Evolutionary conservation across 768 basidiomycete species (phyloP).

Genomic region (Lentinus brumalis): DNA sequence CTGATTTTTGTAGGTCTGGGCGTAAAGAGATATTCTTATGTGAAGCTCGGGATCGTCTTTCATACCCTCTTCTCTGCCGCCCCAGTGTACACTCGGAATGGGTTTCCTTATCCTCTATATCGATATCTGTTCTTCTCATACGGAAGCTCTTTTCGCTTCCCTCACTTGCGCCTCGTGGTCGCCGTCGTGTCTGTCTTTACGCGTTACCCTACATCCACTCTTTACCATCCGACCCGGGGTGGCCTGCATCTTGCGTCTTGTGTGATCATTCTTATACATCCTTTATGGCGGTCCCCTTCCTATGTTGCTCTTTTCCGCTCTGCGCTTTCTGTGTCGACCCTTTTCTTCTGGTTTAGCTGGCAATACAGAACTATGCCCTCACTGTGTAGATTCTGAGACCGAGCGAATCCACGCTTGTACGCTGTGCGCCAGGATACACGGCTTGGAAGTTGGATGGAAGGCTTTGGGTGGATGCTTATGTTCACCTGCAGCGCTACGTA

Average conservation of each 20-base stretch:
- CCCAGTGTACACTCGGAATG: constrained; percentile 28
- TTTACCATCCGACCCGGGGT: constrained; percentile 28
- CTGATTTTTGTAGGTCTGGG: constrained; percentile 67
- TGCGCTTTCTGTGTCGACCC: constrained; percentile 15
- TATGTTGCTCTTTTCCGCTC: constrained; percentile 34
- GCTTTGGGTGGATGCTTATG: too few species aligned
- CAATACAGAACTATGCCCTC: constrained; percentile 11
- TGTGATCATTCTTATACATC: constrained; percentile 40
- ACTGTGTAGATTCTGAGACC: neutral
- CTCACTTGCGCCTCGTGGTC: constrained; percentile 48
- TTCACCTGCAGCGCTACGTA: too few species aligned
- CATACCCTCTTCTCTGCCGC: constrained; percentile 21
- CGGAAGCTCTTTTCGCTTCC: constrained; percentile 48
- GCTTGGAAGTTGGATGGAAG: too few species aligned
- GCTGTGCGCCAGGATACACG: too few species aligned
- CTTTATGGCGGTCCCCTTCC: constrained; percentile 30
- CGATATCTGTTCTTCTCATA: constrained; percentile 44
- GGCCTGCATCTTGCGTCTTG: constrained; percentile 30
- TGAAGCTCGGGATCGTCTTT: constrained; percentile 22
- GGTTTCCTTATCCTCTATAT: constrained; percentile 37
- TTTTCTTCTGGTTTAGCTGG: constrained; percentile 11
- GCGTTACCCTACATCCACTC: constrained; percentile 40
- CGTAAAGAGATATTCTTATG: constrained; percentile 45
- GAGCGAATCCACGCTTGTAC: neutral
- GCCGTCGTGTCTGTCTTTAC: constrained; percentile 68